Conservation (phyloP, 179 eudicot genomes). For the Drosera spatulata region DNA sequence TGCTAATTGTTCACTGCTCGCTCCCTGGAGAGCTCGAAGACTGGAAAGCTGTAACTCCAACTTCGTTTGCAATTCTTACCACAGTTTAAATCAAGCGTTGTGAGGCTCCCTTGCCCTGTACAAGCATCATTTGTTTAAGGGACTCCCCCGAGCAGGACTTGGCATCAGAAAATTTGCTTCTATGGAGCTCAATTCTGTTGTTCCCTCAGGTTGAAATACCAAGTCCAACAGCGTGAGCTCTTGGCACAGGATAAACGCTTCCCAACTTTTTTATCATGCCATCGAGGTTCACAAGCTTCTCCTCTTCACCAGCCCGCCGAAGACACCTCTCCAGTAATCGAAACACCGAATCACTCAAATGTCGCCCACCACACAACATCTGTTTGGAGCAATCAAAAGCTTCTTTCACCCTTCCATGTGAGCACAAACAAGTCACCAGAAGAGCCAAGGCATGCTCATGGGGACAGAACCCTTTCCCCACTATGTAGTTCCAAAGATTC, state of each 20-base stretch:
- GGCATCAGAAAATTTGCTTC: no score
- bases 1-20: no score
- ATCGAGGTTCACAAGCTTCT: slow-evolving; percentile 38
- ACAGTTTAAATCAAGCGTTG: no score
- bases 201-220: background rate
- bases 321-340: slow-evolving; percentile 58
- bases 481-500: slow-evolving; percentile 55
- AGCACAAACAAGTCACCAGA: slow-evolving; percentile 59
- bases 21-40: no score
- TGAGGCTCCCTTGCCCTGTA: no score
- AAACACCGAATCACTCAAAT: slow-evolving; percentile 39
- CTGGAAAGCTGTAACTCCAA: no score
- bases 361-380: slow-evolving; percentile 61
- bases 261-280: slow-evolving; percentile 38
- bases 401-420: slow-evolving; percentile 57
- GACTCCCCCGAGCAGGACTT: no score
- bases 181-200: no score
- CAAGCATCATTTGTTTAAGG: no score
- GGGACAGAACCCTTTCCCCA: slow-evolving; percentile 72
- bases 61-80: no score
- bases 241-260: slow-evolving; percentile 39
- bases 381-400: slow-evolving; percentile 65
- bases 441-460: slow-evolving; percentile 82
- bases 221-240: slow-evolving; percentile 13
- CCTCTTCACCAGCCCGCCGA: slow-evolving; percentile 35